These are phyloP conservation scores for Noccaea bulbosa DNA, from an alignment of 345 rosid species.

Conservation along the genomic window DNA sequence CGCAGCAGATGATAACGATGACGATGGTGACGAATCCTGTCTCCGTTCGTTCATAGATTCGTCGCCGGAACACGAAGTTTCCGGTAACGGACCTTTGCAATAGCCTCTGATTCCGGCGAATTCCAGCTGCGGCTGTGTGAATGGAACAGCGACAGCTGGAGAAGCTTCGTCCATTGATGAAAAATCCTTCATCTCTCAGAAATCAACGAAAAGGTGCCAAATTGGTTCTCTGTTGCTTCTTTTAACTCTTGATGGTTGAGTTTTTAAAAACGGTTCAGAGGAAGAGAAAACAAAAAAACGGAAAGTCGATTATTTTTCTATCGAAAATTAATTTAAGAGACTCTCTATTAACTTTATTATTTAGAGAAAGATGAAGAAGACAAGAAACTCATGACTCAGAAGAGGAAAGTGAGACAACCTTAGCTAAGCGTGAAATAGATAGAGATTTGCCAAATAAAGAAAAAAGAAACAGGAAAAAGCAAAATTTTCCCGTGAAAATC, in stretches of 20 bases:
- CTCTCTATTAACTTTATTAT: slow-evolving; percentile 23
- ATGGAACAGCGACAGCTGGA: slow-evolving; percentile 52
- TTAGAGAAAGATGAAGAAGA: slow-evolving; percentile 43
- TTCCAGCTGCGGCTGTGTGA: slow-evolving; percentile 45
- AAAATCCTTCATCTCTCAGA: neutral
- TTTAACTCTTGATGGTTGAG: neutral
- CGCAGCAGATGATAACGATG: slow-evolving; percentile 17
- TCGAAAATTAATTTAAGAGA: slow-evolving; percentile 29
- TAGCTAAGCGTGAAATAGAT: slow-evolving; percentile 41
- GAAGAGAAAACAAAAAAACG: slow-evolving; percentile 7
- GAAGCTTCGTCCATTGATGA: slow-evolving; percentile 57
- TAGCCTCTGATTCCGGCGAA: slow-evolving; percentile 45
- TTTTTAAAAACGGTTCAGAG: neutral
- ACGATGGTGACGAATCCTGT: slow-evolving; percentile 17
- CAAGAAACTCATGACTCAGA: slow-evolving; percentile 44
- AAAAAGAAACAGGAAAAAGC: slow-evolving; percentile 7
- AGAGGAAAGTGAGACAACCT: slow-evolving; percentile 44
- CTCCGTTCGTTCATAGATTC: slow-evolving; percentile 20
- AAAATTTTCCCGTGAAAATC: slow-evolving; percentile 27
- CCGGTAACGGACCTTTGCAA: slow-evolving; percentile 31
- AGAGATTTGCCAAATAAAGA: slow-evolving; percentile 37
- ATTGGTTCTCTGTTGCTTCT: neutral
- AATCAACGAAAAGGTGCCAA: slow-evolving; percentile 9
- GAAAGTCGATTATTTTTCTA: slow-evolving; percentile 24
- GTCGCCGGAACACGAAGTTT: slow-evolving; percentile 33